Evolutionary conservation across 2,329 filamentous ascomycete genomes (phyloP).

Genomic region (Claviceps monticola): DNA sequence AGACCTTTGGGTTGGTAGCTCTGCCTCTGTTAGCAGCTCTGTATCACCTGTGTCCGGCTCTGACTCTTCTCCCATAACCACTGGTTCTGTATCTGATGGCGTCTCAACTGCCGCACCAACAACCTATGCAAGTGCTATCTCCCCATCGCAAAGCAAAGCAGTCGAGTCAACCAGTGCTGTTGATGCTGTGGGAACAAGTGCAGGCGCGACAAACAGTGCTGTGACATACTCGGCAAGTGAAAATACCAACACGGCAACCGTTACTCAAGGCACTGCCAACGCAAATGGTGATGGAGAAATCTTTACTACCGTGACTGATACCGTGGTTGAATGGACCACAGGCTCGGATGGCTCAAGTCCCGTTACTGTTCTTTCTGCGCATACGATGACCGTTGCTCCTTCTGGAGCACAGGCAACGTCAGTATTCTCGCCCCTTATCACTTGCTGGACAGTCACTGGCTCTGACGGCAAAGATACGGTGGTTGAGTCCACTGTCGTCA

Average conservation of each 20-base stretch:
- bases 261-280: conserved; percentile 3
- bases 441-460: conserved; percentile 10
- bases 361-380: conserved; percentile 11
- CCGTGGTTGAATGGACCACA: conserved; percentile 11
- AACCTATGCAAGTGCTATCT: conserved; percentile 7
- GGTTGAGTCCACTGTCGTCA: conserved; percentile 16
- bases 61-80: conserved; percentile 7
- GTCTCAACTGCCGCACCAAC: conserved; percentile 8
- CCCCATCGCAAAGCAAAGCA: conserved; percentile 8
- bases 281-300: background rate
- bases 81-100: conserved; percentile 7
- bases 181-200: conserved; percentile 7
- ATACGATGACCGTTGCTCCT: conserved; percentile 10
- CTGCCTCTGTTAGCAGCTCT: conserved; percentile 5
- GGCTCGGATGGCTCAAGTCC: conserved; percentile 8
- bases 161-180: conserved; percentile 7
- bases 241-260: background rate
- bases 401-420: background rate
- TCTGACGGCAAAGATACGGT: conserved; percentile 16
- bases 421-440: conserved; percentile 5
- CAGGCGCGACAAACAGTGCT: background rate
- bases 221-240: background rate
- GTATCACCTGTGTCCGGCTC: background rate
- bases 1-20: conserved; percentile 18
- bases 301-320: conserved; percentile 13